These are phyloP conservation scores for Penicillium arizonense DNA, from an alignment of 495 filamentous ascomycete species.

Conservation along the genomic window DNA sequence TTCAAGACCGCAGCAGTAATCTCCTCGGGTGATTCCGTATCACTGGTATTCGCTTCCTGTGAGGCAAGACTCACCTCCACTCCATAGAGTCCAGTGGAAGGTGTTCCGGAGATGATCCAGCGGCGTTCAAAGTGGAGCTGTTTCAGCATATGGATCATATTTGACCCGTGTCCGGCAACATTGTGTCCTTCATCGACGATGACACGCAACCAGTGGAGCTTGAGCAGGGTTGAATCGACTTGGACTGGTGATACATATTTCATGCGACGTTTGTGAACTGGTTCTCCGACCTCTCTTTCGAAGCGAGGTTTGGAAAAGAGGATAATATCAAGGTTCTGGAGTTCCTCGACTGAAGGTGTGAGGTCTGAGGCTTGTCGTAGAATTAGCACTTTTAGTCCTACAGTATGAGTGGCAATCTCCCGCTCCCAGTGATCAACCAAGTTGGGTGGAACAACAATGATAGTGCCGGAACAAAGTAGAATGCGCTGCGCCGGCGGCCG, in stretches of 20 bases:
- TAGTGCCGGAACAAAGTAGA: slow-evolving; percentile 62
- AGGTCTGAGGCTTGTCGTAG: slow-evolving; percentile 47
- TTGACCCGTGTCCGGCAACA: slow-evolving; percentile 58
- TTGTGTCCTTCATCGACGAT: slow-evolving; percentile 93
- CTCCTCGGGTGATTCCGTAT: slow-evolving; percentile 32
- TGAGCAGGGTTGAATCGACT: slow-evolving; percentile 57
- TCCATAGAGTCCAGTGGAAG: slow-evolving; percentile 76
- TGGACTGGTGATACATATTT: slow-evolving; percentile 17
- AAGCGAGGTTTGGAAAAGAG: slow-evolving; percentile 75
- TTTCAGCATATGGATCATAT: slow-evolving; percentile 63
- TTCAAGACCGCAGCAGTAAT: slow-evolving; percentile 28
- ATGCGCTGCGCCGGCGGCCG: slow-evolving; percentile 48
- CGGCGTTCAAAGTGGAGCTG: slow-evolving; percentile 67
- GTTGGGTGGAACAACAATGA: slow-evolving; percentile 54
- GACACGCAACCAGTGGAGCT: slow-evolving; percentile 78
- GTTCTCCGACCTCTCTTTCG: slow-evolving; percentile 54
- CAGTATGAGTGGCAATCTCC: slow-evolving; percentile 67
- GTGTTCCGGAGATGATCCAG: slow-evolving; percentile 92
- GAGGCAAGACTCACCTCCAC: slow-evolving; percentile 62
- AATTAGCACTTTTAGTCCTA: slow-evolving; percentile 61
- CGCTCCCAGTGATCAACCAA: slow-evolving; percentile 56
- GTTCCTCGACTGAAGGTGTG: slow-evolving; percentile 57
- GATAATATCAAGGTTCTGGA: slow-evolving; percentile 73
- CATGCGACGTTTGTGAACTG: slow-evolving; percentile 29
- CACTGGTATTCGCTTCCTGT: slow-evolving; percentile 40